These are phyloP conservation scores for Sporothrix phasma DNA, from an alignment of 2,329 filamentous ascomycete species.

Conservation along the genomic window DNA sequence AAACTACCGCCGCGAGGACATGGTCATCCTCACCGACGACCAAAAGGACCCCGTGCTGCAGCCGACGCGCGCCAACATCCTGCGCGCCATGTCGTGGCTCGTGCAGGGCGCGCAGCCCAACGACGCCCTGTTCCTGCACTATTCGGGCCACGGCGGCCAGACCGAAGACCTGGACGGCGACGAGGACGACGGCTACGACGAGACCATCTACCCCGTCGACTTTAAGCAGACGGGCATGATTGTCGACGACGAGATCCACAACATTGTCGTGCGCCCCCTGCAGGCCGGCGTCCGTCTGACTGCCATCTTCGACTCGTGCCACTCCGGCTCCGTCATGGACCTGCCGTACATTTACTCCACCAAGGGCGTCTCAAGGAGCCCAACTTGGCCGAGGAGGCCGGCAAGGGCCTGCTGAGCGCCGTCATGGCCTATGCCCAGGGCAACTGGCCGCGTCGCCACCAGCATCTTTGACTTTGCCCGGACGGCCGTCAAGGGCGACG, in stretches of 20 bases:
- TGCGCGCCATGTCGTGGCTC: slow-evolving; percentile 67
- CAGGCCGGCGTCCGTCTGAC: slow-evolving; percentile 48
- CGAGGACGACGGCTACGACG: slow-evolving; percentile 68
- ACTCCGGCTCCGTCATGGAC: slow-evolving; percentile 57
- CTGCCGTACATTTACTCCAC: slow-evolving; percentile 61
- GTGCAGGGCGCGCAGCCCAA: slow-evolving; percentile 62
- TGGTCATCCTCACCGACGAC: slow-evolving; percentile 71
- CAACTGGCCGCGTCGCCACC: slow-evolving; percentile 72
- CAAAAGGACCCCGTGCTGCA: slow-evolving; percentile 58
- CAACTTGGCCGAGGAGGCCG: slow-evolving; percentile 58
- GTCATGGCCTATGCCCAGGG: slow-evolving; percentile 54
- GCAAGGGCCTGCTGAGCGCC: slow-evolving; percentile 50
- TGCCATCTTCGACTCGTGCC: slow-evolving; percentile 56
- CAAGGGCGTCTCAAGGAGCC: slow-evolving; percentile 59
- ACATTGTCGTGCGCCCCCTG: slow-evolving; percentile 55
- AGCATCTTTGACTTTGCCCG: slow-evolving; percentile 59
- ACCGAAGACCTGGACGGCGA: slow-evolving; percentile 64
- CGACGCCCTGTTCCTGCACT: slow-evolving; percentile 69
- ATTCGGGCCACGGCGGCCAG: slow-evolving; percentile 68
- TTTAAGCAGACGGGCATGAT: slow-evolving; percentile 63
- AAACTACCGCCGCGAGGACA: slow-evolving; percentile 66
- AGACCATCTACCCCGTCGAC: slow-evolving; percentile 71
- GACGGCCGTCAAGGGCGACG: slow-evolving; percentile 64
- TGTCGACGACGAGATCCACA: slow-evolving; percentile 74
- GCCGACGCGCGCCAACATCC: slow-evolving; percentile 66